Conservation (phyloP, 164 flowering plant species). For the Akebia trifoliata region DNA sequence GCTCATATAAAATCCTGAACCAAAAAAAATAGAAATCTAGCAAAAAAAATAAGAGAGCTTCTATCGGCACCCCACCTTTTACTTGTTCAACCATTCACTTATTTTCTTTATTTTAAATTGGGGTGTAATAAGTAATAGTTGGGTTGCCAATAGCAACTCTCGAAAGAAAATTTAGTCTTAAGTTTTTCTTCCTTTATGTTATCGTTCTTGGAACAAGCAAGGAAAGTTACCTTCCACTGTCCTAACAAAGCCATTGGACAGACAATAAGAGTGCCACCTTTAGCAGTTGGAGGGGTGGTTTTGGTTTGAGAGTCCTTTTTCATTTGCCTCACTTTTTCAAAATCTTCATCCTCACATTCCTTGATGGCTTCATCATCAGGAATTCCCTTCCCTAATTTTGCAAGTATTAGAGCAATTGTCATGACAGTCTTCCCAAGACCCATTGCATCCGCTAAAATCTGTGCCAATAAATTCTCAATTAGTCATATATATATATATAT, state of each 20-base stretch:
- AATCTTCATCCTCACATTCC: conserved; percentile 10
- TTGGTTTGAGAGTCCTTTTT: conserved; percentile 11
- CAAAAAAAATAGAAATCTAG: no score
- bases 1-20: no score
- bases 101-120: no score
- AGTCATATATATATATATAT: no score
- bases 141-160: no score
- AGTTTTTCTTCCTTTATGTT: background rate
- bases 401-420: conserved; percentile 74
- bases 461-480: background rate
- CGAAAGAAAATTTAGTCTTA: background rate
- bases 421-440: conserved; percentile 91
- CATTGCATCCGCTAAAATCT: conserved; percentile 92
- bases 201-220: background rate
- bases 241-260: conserved; percentile 86
- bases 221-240: conserved; percentile 72
- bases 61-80: no score
- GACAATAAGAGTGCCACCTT: conserved; percentile 71
- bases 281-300: conserved; percentile 17
- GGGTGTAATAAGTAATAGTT: no score
- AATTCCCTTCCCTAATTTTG: conserved; percentile 39
- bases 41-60: no score
- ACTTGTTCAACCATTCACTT: no score
- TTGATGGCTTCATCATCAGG: conserved; percentile 17
- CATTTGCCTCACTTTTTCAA: conserved; percentile 13